phyloP scores from a whole-genome alignment of 2,329 filamentous ascomycete species.

The Pyrenochaeta sp. region DNA sequence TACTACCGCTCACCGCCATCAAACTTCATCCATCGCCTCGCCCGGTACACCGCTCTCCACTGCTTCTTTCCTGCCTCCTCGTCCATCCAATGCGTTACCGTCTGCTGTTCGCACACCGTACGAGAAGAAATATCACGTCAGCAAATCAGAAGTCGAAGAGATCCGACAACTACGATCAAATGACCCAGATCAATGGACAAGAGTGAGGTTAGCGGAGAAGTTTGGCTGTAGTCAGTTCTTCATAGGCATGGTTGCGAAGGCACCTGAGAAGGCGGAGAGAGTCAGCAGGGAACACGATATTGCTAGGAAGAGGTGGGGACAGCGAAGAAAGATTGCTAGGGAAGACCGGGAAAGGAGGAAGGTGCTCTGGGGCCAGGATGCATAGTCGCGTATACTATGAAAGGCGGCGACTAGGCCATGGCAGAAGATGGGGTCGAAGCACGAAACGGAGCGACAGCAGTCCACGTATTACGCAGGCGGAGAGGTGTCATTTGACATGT shows the following conservation, averaged over 20 bases:
- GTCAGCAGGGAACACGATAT: conserved; percentile 60
- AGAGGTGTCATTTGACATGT: no score
- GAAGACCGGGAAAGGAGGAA: conserved; percentile 68
- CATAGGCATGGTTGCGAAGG: conserved; percentile 65
- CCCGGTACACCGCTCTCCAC: conserved; percentile 42
- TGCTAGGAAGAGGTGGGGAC: conserved; percentile 68
- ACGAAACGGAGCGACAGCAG: no score
- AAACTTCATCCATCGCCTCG: conserved; percentile 32
- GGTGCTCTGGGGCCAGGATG: conserved; percentile 68
- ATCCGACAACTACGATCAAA: conserved; percentile 63
- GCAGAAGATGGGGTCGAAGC: not conserved
- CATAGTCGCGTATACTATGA: conserved; percentile 45
- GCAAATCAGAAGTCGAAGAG: conserved; percentile 64
- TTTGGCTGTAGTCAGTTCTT: conserved; percentile 71
- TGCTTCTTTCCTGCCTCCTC: conserved; percentile 29
- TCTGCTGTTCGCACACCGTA: conserved; percentile 60
- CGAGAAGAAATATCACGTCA: conserved; percentile 70
- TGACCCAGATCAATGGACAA: conserved; percentile 68
- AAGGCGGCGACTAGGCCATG: not conserved
- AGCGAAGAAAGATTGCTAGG: conserved; percentile 65
- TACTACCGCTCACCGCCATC: conserved; percentile 27
- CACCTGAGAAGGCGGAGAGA: conserved; percentile 50
- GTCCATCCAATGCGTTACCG: conserved; percentile 50
- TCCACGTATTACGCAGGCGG: no score
- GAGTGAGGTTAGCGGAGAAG: conserved; percentile 66